Base-by-base conservation (phyloP, 140 eudicot species). In the Anethum foeniculum region DNA sequence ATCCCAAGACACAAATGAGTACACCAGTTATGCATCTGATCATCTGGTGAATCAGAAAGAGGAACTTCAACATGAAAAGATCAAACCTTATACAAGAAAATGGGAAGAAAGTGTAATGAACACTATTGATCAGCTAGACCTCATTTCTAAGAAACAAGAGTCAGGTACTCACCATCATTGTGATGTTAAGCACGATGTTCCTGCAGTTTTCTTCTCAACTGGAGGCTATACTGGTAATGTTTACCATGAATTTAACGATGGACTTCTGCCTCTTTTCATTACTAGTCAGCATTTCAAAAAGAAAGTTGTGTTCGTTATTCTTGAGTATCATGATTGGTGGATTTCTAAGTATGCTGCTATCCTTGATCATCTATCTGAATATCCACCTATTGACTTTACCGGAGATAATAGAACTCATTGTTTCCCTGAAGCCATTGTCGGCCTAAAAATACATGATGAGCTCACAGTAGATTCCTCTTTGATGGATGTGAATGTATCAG, bases 271-370 rank as follows among this genome's bases (percentile, higher is more conserved):
- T 21, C 87, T 94, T 44, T 94, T 90, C 88, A 92, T 94, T 43
- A 92, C 97, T 32, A 90, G 97, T 58, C 96, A 94, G 43, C 88
- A 77, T 38, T 85, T 91, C 30, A 90, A 93, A 85, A 93, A 90
- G 88, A 94, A 89, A 78, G 98, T 94, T 56, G 96, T 90, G 83
- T 91, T 92, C 58, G 98, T 94, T 58, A 89, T 94, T 78, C 92
- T 92, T 76, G 97, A 92, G 80, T 92, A 92, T 78, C 98, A 92
- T 76, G 85, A 85, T 79, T 94, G 98, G 98, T 94, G 98, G 98
- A 38, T 87, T n/a, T 90, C 85, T 32, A 94, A 92, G 89, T 92
- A 92, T 27, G 92, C 84, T 0, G 91, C 88, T 68, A 87, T 94
- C 16, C 77, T 94, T 48, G 90, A 97, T 3, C 88, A 68, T 43